Evolutionary conservation across 257 asterid species (phyloP).

Genomic region (Nicotiana benthamiana): DNA sequence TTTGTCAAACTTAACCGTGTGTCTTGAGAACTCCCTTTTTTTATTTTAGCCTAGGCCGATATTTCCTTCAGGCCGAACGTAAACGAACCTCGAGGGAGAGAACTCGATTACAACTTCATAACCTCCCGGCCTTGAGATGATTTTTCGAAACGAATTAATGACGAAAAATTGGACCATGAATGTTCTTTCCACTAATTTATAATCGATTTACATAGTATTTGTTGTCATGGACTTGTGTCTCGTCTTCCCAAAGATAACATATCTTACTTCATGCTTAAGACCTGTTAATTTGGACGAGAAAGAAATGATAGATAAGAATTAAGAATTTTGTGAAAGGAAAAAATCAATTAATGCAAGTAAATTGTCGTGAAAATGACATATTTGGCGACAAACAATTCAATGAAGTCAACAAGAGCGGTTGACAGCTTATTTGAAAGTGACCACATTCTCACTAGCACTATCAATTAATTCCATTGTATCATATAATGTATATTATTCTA

Average conservation of each 20-base stretch:
- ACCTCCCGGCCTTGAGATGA: too few species aligned
- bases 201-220: not conserved
- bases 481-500: not conserved
- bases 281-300: not conserved
- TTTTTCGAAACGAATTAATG: too few species aligned
- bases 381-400: not conserved
- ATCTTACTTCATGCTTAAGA: not conserved
- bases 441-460: not conserved
- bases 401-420: slow-evolving; percentile 7
- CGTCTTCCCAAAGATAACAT: not conserved
- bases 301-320: too few species aligned
- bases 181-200: not conserved
- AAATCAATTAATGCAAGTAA: not conserved
- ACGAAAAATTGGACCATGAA: too few species aligned
- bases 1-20: too few species aligned
- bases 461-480: not conserved
- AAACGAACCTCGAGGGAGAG: too few species aligned
- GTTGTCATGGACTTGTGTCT: not conserved
- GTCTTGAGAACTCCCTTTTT: too few species aligned
- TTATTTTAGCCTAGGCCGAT: too few species aligned
- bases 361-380: not conserved
- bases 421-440: slow-evolving; percentile 9
- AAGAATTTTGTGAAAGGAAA: not conserved
- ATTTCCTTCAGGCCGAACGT: too few species aligned
- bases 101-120: too few species aligned